A percentile compares a stretch with the other conserved stretches of the same genome.
These are phyloP conservation scores for Penicillium paneum DNA, from an alignment of 2,329 filamentous ascomycete species.

Conservation along the genomic window DNA sequence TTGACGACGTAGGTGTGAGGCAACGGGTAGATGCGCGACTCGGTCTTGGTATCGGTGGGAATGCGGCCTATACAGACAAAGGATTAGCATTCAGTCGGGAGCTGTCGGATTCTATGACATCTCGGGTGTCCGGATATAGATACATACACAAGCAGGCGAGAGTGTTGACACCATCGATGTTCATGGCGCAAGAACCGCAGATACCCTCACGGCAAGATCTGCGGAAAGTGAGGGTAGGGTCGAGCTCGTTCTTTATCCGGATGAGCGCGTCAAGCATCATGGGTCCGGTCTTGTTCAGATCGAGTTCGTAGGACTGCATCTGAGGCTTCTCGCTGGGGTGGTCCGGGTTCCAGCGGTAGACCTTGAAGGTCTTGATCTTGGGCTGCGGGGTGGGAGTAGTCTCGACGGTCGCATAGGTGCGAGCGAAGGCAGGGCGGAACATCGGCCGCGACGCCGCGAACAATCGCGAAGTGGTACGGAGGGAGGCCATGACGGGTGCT, in stretches of 20 bases:
- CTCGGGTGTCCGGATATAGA: background rate
- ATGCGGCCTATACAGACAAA: constrained; percentile 69
- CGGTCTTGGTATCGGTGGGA: constrained; percentile 72
- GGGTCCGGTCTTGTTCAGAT: constrained; percentile 97
- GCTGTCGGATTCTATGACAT: background rate
- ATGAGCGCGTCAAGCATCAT: constrained; percentile 98
- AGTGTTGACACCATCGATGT: constrained; percentile 98
- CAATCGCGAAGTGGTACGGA: constrained; percentile 48
- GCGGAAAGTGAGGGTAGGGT: constrained; percentile 94
- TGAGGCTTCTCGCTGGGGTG: constrained; percentile 84
- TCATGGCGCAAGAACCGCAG: constrained; percentile 98
- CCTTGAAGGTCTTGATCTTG: constrained; percentile 88
- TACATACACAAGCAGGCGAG: constrained; percentile 91
- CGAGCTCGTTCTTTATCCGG: constrained; percentile 97
- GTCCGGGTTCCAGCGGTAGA: constrained; percentile 99
- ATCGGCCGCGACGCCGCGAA: constrained; percentile 43
- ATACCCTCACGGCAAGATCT: constrained; percentile 97
- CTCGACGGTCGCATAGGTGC: constrained; percentile 53
- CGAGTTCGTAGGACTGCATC: constrained; percentile 93
- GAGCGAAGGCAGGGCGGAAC: constrained; percentile 42
- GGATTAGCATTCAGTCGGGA: constrained; percentile 10
- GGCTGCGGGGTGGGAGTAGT: constrained; percentile 56
- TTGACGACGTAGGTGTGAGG: constrained; percentile 99
- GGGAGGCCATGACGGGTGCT: constrained; percentile 45
- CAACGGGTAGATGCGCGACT: constrained; percentile 94